These are phyloP conservation scores for Xeromyces bisporus DNA, from an alignment of 495 filamentous ascomycete species.

Conservation along the genomic window DNA sequence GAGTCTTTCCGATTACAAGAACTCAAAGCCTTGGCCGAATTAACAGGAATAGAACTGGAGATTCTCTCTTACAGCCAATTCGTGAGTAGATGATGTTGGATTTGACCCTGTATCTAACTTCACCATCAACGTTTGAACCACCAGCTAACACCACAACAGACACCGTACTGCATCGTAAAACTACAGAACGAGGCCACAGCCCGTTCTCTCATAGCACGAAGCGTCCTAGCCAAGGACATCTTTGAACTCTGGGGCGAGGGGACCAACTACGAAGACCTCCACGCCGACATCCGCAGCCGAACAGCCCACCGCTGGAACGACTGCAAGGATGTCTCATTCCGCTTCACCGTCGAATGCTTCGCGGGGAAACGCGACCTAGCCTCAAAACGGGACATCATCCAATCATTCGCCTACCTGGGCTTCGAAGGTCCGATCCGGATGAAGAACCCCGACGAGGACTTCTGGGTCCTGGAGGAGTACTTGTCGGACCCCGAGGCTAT, in stretches of 20 bases:
- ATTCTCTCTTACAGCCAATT: conserved; percentile 52
- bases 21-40: conserved; percentile 60
- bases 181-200: conserved; percentile 51
- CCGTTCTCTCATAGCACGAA: conserved; percentile 46
- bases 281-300: conserved; percentile 39
- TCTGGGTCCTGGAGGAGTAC: conserved; percentile 69
- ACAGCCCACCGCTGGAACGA: conserved; percentile 46
- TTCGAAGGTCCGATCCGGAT: conserved; percentile 65
- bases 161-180: conserved; percentile 68
- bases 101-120: conserved; percentile 1
- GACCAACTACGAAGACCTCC: conserved; percentile 46
- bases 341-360: conserved; percentile 66
- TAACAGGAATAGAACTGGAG: conserved; percentile 50
- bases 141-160: conserved; percentile 45
- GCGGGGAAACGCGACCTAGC: conserved; percentile 44
- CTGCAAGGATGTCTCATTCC: conserved; percentile 51
- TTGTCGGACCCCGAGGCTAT: conserved; percentile 23
- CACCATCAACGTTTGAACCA: not conserved
- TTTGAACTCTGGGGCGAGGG: conserved; percentile 81
- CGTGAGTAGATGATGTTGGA: conserved; percentile 33
- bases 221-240: conserved; percentile 63
- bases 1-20: conserved; percentile 81
- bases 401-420: conserved; percentile 59
- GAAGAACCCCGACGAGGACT: conserved; percentile 51
- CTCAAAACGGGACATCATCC: conserved; percentile 52